These are phyloP conservation scores for Neopestalotiopsis clavispora DNA, from an alignment of 2,329 filamentous ascomycete species.

Conservation along the genomic window DNA sequence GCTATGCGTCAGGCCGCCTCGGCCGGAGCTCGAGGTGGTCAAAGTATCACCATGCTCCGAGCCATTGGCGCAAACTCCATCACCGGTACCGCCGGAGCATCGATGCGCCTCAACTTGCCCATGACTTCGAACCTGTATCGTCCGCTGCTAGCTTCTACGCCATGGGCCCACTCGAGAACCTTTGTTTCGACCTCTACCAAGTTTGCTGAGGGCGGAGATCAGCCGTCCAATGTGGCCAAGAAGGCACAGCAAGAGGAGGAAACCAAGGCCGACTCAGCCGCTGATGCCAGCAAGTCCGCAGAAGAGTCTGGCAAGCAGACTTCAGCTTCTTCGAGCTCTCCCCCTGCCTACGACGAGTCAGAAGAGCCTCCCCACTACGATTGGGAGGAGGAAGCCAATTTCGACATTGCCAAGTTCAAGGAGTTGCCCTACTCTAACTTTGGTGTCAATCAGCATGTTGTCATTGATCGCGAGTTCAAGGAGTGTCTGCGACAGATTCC, in stretches of 20 bases:
- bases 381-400: slow-evolving; percentile 79
- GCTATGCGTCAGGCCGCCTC: slow-evolving; percentile 20
- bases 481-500: slow-evolving; percentile 85
- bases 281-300: slow-evolving; percentile 28
- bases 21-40: slow-evolving; percentile 6
- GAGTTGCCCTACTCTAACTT: slow-evolving; percentile 81
- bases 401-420: slow-evolving; percentile 74
- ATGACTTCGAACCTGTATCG: background rate
- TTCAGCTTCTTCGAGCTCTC: slow-evolving; percentile 27
- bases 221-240: background rate
- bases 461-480: slow-evolving; percentile 95
- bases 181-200: background rate
- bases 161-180: background rate
- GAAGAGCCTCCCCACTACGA: slow-evolving; percentile 42
- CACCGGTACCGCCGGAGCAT: background rate
- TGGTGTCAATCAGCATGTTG: slow-evolving; percentile 94
- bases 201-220: background rate
- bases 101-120: background rate
- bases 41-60: background rate
- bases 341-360: slow-evolving; percentile 29
- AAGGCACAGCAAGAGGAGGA: slow-evolving; percentile 22
- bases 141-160: background rate
- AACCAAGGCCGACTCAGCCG: slow-evolving; percentile 30
- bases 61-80: slow-evolving; percentile 3
- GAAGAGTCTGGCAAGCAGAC: slow-evolving; percentile 31